These are phyloP conservation scores for Phaeodactylum tricornutum DNA, from an alignment of 108 stramenopile species.

Conservation along the genomic window DNA sequence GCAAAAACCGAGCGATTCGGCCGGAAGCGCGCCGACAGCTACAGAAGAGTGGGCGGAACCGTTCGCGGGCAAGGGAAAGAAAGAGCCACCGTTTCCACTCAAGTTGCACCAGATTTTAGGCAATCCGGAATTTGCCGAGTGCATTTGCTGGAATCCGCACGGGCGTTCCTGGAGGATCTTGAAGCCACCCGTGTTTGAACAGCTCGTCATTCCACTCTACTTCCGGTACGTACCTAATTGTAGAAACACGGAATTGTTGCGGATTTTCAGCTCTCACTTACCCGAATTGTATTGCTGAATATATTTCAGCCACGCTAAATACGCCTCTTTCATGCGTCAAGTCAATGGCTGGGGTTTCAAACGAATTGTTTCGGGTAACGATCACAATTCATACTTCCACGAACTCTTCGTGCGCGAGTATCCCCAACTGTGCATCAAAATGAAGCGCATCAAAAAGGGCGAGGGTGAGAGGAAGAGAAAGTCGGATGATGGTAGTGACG, in stretches of 20 bases:
- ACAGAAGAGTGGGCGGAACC: conserved; percentile 9
- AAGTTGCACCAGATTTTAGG: conserved; percentile 46
- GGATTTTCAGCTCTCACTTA: neutral
- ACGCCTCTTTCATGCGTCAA: conserved; percentile 21
- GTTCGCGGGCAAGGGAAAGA: conserved; percentile 14
- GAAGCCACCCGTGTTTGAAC: conserved; percentile 17
- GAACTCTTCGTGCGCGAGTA: conserved; percentile 11
- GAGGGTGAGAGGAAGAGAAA: neutral
- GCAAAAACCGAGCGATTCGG: neutral
- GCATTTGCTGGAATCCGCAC: conserved; percentile 44
- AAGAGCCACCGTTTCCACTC: conserved; percentile 30
- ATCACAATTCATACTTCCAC: conserved; percentile 18
- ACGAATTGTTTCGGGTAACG: conserved; percentile 12
- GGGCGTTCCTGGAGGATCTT: conserved; percentile 27
- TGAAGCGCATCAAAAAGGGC: conserved; percentile 9
- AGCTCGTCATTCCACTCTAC: conserved; percentile 16
- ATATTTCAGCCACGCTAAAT: neutral
- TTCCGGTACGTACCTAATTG: conserved; percentile 20
- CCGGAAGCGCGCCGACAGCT: neutral
- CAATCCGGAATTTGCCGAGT: conserved; percentile 38
- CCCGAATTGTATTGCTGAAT: neutral
- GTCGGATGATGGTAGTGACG: neutral
- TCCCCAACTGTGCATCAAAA: conserved; percentile 7
- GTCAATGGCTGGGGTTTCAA: conserved; percentile 22
- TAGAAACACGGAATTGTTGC: conserved; percentile 9